phyloP scores from a whole-genome alignment of 2,329 filamentous ascomycete genomes.

The Neurospora crassa region DNA sequence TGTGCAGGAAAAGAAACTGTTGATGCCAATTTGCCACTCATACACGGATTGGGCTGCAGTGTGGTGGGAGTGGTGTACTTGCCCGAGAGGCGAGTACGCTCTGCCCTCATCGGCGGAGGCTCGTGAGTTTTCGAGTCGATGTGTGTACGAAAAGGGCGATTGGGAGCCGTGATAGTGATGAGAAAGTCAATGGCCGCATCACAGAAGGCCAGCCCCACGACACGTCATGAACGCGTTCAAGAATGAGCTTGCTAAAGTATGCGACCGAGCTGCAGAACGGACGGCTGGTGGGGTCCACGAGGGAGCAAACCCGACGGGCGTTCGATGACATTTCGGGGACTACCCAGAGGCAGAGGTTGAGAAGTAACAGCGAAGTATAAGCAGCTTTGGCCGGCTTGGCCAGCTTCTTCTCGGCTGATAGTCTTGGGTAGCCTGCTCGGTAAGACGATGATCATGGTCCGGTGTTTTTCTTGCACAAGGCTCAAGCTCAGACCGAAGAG shows the following conservation, averaged over 20 bases:
- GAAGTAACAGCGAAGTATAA: neutral
- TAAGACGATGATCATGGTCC: neutral
- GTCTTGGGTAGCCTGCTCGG: neutral
- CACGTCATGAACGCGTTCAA: slow-evolving; percentile 15
- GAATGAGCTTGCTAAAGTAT: neutral
- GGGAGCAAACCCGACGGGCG: neutral
- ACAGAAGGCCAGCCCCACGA: slow-evolving; percentile 16
- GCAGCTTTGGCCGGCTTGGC: neutral
- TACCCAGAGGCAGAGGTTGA: neutral
- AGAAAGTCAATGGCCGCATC: slow-evolving; percentile 14
- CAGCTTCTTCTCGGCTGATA: neutral
- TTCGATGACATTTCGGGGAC: neutral
- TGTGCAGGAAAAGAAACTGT: neutral
- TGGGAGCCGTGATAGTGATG: slow-evolving; percentile 8
- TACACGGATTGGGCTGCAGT: neutral
- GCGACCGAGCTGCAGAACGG: neutral
- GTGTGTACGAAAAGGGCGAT: slow-evolving; percentile 2
- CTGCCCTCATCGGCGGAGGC: neutral
- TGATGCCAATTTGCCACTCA: neutral
- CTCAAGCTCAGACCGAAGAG: neutral
- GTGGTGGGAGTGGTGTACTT: neutral
- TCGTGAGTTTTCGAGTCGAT: neutral
- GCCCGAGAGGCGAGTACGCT: neutral
- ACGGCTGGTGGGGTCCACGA: neutral
- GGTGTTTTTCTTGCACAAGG: neutral